A percentile compares a stretch with the other conserved stretches of the same genome.
Conservation (phyloP, 139 green algal genomes). For the Limnomonas spitsbergensis region DNA sequence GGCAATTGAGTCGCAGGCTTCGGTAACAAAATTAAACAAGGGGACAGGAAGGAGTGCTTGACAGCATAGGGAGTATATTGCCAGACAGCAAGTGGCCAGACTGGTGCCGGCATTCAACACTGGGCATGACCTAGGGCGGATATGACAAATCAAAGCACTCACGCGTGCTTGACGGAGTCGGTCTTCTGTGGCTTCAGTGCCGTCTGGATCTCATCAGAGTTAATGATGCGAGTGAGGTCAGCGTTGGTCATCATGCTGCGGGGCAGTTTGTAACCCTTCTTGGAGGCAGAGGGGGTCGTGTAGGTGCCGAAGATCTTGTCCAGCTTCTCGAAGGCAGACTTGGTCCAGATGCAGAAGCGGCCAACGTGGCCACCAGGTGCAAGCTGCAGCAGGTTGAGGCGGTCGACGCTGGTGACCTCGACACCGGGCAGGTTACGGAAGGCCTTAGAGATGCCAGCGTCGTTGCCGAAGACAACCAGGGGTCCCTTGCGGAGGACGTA, state of each 20-base stretch:
- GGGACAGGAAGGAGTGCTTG: too few species aligned
- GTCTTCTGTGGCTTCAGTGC: slow-evolving; percentile 68
- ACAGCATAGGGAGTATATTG: too few species aligned
- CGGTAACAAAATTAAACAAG: too few species aligned
- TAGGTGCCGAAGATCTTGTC: slow-evolving; percentile 75
- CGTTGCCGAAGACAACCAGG: slow-evolving; percentile 87
- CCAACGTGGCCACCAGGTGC: slow-evolving; percentile 96
- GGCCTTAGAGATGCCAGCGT: slow-evolving; percentile 83
- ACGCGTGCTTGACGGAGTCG: slow-evolving; percentile 32
- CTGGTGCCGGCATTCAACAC: too few species aligned
- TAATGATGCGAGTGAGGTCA: slow-evolving; percentile 95
- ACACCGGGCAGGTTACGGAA: slow-evolving; percentile 96
- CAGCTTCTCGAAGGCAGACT: slow-evolving; percentile 90
- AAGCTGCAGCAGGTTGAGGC: slow-evolving; percentile 93
- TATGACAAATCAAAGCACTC: too few species aligned
- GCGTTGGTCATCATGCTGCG: slow-evolving; percentile 84
- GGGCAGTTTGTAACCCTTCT: slow-evolving; percentile 96
- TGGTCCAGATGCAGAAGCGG: slow-evolving; percentile 97
- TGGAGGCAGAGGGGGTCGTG: slow-evolving; percentile 63
- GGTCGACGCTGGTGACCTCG: slow-evolving; percentile 81
- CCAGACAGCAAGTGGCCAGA: too few species aligned
- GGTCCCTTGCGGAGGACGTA: slow-evolving; percentile 92
- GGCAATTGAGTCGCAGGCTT: too few species aligned
- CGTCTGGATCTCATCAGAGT: slow-evolving; percentile 92
- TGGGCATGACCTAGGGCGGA: too few species aligned